Evolutionary conservation across 768 basidiomycete species (phyloP), one percentile per base, ranked within the genome.

Genomic region (Lactifluus pinguis): DNA sequence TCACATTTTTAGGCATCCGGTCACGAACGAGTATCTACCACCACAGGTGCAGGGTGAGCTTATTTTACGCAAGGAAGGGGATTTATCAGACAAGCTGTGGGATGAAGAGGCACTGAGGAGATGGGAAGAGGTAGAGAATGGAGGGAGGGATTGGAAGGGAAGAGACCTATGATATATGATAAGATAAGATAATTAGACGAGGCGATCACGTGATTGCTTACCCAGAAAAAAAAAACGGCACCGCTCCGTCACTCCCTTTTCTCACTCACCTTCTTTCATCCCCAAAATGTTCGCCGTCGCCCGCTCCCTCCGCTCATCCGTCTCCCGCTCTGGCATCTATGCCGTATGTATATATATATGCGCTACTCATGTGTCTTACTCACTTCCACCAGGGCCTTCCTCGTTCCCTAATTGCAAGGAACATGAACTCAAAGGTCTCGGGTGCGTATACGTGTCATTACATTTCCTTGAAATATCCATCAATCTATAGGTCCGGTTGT

Each of bases 381-480:
- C 61, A 68, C 56, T 51, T 55, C 64, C 34, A 57, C 11, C 60
- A 88, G 86, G 81, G 79, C 68, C 74, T 86, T 69, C 82, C 85
- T 66, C 86, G 87, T 68, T 82, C 83, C 63, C 76, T 80, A 74
- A 83, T 92, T 73, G 89, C 89, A 68, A 85, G 93, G 75, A 92
- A 87, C 78, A 94, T 95, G 91, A 94, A 94, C 80, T 84, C 88
- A 67, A 97, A 95, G 83, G 89, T 95, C 74, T 84, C 80, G 65
- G 94, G 89, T 89, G 64, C 45, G 84, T 72, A 19, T 54, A 44
- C 44, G 47, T 38, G 56, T 47, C 30, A 15, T 25, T 11, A 39
- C 57, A 52, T 29, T 15, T 41, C 53, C 36, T 47, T 4, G 32
- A 6, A 39, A 51, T 53, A 15, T 49, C 54, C 42, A 64, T 6